phyloP scores from a whole-genome alignment of 192 early-diverging fungal genomes.

The Coemansia javaensis region DNA sequence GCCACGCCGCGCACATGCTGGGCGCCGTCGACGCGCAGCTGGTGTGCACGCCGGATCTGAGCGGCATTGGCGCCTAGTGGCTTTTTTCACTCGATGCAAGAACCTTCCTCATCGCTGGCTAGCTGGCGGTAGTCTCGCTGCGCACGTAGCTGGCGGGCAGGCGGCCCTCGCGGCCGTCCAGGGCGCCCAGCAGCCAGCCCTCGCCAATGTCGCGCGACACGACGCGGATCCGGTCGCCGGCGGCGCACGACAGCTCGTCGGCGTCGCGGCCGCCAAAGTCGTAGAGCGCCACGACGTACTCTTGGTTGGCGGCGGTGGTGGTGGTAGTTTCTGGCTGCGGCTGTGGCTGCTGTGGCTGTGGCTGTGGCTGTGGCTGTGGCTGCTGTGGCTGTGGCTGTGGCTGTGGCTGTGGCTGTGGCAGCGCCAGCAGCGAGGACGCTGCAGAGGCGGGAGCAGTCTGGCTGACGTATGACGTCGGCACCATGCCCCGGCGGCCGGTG shows the following conservation, averaged over 20 bases:
- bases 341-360: neutral
- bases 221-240: slow-evolving; percentile 28
- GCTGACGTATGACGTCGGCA: slow-evolving; percentile 32
- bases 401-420: neutral
- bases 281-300: slow-evolving; percentile 25
- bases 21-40: slow-evolving; percentile 25
- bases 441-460: too few relatives aligned
- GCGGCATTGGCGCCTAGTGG: slow-evolving; percentile 7
- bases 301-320: neutral
- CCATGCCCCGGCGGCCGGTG: slow-evolving; percentile 29
- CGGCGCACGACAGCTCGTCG: slow-evolving; percentile 25
- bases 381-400: neutral
- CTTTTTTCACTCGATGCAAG: too few relatives aligned
- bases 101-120: too few relatives aligned
- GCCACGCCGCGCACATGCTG: neutral
- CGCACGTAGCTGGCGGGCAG: slow-evolving; percentile 31
- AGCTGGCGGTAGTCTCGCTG: neutral
- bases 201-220: slow-evolving; percentile 22
- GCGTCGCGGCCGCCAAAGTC: slow-evolving; percentile 24
- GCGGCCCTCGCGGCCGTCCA: slow-evolving; percentile 16
- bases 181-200: slow-evolving; percentile 28
- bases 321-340: neutral
- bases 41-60: slow-evolving; percentile 36
- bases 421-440: neutral
- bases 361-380: too few relatives aligned